phyloP scores from a whole-genome alignment of 768 basidiomycete genomes.

The Phanerochaete carnosa region DNA sequence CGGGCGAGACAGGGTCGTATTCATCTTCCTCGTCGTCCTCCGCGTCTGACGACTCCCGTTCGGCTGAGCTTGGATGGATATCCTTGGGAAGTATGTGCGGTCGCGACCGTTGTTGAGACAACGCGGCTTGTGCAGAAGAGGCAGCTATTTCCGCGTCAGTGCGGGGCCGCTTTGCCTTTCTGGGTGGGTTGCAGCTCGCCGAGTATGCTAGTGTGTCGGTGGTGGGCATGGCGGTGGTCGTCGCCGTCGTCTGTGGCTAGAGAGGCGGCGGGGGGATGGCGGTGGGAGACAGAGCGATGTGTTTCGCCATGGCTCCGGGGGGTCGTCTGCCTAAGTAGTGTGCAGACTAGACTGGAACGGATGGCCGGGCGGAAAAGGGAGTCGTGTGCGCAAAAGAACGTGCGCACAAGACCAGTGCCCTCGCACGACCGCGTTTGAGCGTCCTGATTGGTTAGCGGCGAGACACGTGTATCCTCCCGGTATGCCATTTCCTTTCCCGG shows the following conservation, averaged over 20 bases:
- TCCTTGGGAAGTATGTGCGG: slow-evolving; percentile 22
- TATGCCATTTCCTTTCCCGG: not conserved
- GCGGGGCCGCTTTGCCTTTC: slow-evolving; percentile 41
- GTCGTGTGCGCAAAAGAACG: slow-evolving; percentile 24
- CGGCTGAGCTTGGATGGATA: not conserved
- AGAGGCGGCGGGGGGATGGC: not conserved
- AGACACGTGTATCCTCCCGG: slow-evolving; percentile 22
- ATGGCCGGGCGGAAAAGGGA: slow-evolving; percentile 14
- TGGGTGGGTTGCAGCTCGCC: slow-evolving; percentile 41
- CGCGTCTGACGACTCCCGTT: not conserved
- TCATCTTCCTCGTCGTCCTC: slow-evolving; percentile 23
- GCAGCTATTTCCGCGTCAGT: slow-evolving; percentile 12
- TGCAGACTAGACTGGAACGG: slow-evolving; percentile 8
- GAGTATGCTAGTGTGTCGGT: slow-evolving; percentile 27
- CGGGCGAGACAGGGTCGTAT: slow-evolving; percentile 29
- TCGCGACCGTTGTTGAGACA: slow-evolving; percentile 7
- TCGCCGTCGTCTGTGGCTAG: not conserved
- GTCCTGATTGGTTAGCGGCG: slow-evolving; percentile 21
- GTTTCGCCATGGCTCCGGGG: not conserved
- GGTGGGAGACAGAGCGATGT: not conserved
- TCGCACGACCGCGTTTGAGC: slow-evolving; percentile 26
- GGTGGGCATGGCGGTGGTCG: not conserved
- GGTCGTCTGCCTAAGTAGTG: not conserved
- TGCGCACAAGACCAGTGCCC: slow-evolving; percentile 17
- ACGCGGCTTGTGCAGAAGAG: slow-evolving; percentile 1